Percentiles rank a stretch among this genome's conserved stretches.
Evolutionary conservation across 2,329 filamentous ascomycete species (phyloP).

Genomic region (Cercospora citrullina): DNA sequence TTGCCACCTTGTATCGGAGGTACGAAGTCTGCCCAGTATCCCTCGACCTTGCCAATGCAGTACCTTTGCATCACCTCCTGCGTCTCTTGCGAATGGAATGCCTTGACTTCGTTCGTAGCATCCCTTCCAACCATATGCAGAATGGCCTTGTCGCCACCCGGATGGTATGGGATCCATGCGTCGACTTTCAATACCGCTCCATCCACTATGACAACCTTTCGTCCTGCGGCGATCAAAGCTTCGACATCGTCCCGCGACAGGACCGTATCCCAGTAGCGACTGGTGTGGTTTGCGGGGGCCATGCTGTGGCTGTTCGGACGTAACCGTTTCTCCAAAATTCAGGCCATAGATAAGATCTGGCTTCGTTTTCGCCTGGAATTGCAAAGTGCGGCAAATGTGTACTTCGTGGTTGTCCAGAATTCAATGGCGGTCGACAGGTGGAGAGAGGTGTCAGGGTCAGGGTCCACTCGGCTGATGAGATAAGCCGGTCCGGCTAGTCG

Average conservation of each 20-base stretch:
- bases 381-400: not conserved
- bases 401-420: not conserved
- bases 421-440: not conserved
- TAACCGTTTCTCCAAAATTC: not conserved
- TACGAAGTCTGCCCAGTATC: constrained; percentile 81
- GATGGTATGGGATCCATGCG: constrained; percentile 84
- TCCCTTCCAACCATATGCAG: constrained; percentile 72
- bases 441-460: constrained; percentile 2
- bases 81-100: constrained; percentile 85
- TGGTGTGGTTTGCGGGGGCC: constrained; percentile 22
- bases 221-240: constrained; percentile 77
- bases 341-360: not conserved
- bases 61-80: constrained; percentile 75
- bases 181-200: constrained; percentile 82
- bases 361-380: not conserved
- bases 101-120: constrained; percentile 89
- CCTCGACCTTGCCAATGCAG: constrained; percentile 78
- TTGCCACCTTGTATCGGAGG: constrained; percentile 89
- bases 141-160: constrained; percentile 88
- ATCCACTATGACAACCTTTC: constrained; percentile 77
- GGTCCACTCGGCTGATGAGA: not conserved
- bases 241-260: constrained; percentile 57
- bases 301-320: constrained; percentile 12
- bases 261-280: constrained; percentile 28
- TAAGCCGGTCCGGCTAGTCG: constrained; percentile 5